These are phyloP conservation scores for Yamagishiella unicocca DNA, from an alignment of 139 green algal species.

Conservation along the genomic window DNA sequence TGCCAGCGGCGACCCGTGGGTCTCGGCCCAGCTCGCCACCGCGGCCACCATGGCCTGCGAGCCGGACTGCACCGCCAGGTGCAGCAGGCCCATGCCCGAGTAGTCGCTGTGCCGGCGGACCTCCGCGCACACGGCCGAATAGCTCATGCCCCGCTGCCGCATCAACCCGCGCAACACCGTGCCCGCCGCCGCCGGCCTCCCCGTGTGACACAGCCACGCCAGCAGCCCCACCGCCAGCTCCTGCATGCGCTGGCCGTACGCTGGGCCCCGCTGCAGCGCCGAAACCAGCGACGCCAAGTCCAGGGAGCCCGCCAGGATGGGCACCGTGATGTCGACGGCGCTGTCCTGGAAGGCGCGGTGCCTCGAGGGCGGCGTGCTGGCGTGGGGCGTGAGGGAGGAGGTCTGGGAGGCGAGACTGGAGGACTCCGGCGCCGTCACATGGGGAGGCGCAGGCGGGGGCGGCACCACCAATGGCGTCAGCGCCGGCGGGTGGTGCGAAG, in stretches of 20 bases:
- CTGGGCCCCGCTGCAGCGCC: slow-evolving; percentile 12
- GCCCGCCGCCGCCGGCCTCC: not conserved
- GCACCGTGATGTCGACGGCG: slow-evolving; percentile 31
- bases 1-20: not conserved
- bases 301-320: slow-evolving; percentile 21
- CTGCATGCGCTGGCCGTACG: slow-evolving; percentile 28
- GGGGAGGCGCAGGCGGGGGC: no score
- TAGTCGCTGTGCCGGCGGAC: not conserved
- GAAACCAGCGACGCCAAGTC: not conserved
- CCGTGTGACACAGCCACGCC: slow-evolving; percentile 6
- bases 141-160: slow-evolving; percentile 20
- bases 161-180: slow-evolving; percentile 1
- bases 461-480: no score
- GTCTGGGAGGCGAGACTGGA: no score
- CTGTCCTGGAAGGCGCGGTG: slow-evolving; percentile 3
- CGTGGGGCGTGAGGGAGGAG: not conserved
- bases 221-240: slow-evolving; percentile 25
- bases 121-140: not conserved
- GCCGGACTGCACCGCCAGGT: slow-evolving; percentile 23
- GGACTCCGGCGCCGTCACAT: no score
- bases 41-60: not conserved
- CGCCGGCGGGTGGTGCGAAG: no score
- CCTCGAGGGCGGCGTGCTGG: not conserved
- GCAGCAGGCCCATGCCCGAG: slow-evolving; percentile 16
- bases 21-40: not conserved